phyloP scores from a whole-genome alignment of 352 stramenopile species.

The Phytopythium sindhum region DNA sequence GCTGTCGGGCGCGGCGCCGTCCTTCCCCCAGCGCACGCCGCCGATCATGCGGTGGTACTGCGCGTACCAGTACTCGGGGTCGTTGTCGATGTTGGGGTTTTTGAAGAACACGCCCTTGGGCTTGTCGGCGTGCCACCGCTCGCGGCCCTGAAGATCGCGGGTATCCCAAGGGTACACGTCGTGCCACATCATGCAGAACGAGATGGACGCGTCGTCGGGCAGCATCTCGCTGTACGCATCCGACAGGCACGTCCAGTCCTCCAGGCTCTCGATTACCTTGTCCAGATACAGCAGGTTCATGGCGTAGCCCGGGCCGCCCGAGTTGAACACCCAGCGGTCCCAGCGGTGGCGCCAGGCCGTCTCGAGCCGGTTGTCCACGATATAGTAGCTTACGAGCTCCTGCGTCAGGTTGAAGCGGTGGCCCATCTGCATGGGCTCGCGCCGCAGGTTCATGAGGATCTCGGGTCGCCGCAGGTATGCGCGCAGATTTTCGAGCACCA shows the following conservation, averaged over 20 bases:
- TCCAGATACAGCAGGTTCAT: conserved; percentile 80
- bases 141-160: conserved; percentile 55
- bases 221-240: conserved; percentile 68
- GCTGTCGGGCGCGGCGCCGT: conserved; percentile 57
- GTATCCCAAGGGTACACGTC: conserved; percentile 71
- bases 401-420: conserved; percentile 77
- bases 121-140: conserved; percentile 76
- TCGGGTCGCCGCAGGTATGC: conserved; percentile 58
- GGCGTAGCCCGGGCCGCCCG: conserved; percentile 64
- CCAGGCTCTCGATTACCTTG: conserved; percentile 55
- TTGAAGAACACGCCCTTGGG: conserved; percentile 65
- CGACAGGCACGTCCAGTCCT: conserved; percentile 57
- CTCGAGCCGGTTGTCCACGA: conserved; percentile 60
- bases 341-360: conserved; percentile 49
- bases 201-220: conserved; percentile 75
- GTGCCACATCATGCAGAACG: conserved; percentile 87
- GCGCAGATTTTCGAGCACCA: conserved; percentile 77
- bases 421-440: conserved; percentile 75
- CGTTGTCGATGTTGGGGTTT: conserved; percentile 36
- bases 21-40: conserved; percentile 44
- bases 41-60: conserved; percentile 73
- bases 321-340: conserved; percentile 81
- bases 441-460: conserved; percentile 49
- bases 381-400: conserved; percentile 72
- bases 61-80: conserved; percentile 60